Evolutionary conservation across 2,329 filamentous ascomycete species (phyloP), one percentile per base, ranked within the genome.

Genomic region (Monosporascus sp.): DNA sequence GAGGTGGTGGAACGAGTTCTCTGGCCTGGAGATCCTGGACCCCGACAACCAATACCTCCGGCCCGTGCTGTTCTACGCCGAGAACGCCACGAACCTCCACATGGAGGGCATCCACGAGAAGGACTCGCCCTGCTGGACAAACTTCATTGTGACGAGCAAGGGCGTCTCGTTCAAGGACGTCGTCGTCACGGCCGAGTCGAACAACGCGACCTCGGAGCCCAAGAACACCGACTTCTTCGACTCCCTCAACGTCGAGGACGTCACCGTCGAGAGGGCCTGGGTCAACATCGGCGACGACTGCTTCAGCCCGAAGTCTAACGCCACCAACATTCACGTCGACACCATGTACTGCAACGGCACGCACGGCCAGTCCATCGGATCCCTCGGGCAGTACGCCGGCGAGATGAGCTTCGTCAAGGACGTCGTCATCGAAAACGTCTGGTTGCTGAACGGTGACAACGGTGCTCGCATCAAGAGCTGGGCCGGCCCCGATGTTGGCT

Each of bases 141-240:
- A 82, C 62, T 85, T 85, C 59, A 71, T 85, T 37, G 79, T 85
- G 16, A 76, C 77, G 35, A 82, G 72, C 45, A 70, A 81, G 63
- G 78, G 81, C 55, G 68, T 84, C 49, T 72, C 74, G 2, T 81
- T 80, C 52, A 75, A 78, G 40, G 72, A 82, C 53, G 73, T 84
- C 7, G 72, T 76, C 22, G 79, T 81, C 50, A 80, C 81, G 14
- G 78, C 79, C 0, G 69, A 73, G 19, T 82, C 79, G 19, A 73
- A 73, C 48, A 74, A 74, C 9, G 64, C 67, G 5, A 68, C 71
- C 45, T 63, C 70, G 7, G 68, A 77, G 1, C 79, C 82, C 5
- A 81, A 82, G 62, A 85, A 86, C 64, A 84, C 80, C 0, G 82
- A 86, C 56, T 83, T 83, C 43, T 84, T 84, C 65, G 82, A 86